These are phyloP conservation scores for Kluyveromyces starmeri DNA, from an alignment of 805 yeast genomes.

Conservation along the genomic window DNA sequence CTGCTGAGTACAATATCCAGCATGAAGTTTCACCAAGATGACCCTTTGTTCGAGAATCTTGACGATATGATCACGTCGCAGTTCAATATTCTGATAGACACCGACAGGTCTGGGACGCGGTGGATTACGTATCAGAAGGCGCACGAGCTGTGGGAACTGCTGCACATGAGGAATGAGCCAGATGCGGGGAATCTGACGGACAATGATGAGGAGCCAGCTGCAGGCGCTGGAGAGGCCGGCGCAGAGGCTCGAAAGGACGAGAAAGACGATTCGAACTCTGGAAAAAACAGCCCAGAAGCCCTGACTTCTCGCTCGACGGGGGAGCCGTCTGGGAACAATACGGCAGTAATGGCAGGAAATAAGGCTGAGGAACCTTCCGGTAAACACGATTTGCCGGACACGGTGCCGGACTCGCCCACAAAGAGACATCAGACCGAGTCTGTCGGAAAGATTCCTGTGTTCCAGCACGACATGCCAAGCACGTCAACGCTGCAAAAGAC, in stretches of 20 bases:
- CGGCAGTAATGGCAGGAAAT: background rate
- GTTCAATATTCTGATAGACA: conserved; percentile 21
- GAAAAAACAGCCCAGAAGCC: background rate
- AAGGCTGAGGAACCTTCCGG: background rate
- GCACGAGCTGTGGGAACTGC: conserved; percentile 13
- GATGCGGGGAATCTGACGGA: conserved; percentile 7
- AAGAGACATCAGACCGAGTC: conserved; percentile 16
- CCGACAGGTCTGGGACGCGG: conserved; percentile 19
- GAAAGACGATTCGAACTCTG: background rate
- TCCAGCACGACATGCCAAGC: conserved; percentile 7
- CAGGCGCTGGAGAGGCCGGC: background rate
- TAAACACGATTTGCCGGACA: conserved; percentile 7
- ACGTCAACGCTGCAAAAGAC: conserved; percentile 7
- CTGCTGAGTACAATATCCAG: conserved; percentile 4
- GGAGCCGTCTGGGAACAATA: background rate
- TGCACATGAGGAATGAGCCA: conserved; percentile 7
- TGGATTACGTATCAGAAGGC: conserved; percentile 27
- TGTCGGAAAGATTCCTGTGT: conserved; percentile 1
- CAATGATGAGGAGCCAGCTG: conserved; percentile 1
- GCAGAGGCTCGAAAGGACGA: background rate
- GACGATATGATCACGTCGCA: conserved; percentile 17
- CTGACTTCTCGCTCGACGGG: background rate
- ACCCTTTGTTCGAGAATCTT: conserved; percentile 7
- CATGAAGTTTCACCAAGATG: conserved; percentile 3
- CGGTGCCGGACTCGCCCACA: conserved; percentile 21